A percentile compares a stretch with the other conserved stretches of the same genome.
phyloP scores from a whole-genome alignment of 2,329 filamentous ascomycete species.

The Colletotrichum australisinense region DNA sequence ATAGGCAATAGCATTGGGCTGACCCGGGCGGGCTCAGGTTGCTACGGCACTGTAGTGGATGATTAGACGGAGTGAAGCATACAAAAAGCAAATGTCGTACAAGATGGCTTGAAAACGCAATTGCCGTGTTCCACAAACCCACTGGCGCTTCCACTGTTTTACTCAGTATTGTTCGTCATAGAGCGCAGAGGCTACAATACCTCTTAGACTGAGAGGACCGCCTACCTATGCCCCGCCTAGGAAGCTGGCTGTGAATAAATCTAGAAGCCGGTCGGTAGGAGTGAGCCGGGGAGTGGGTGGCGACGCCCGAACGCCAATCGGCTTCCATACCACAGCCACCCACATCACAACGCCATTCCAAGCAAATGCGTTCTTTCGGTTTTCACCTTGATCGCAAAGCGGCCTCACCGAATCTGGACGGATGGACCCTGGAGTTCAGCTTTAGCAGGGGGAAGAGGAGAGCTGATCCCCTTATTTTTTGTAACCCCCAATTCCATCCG shows the following conservation, averaged over 20 bases:
- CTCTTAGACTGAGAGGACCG: background rate
- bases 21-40: background rate
- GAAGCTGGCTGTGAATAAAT: background rate
- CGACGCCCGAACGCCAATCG: constrained; percentile 23
- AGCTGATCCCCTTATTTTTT: background rate
- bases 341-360: constrained; percentile 19
- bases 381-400: constrained; percentile 6
- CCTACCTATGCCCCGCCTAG: background rate
- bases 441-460: background rate
- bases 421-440: constrained; percentile 18
- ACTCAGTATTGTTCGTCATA: background rate
- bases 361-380: background rate
- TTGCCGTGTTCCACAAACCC: constrained; percentile 9
- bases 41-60: background rate
- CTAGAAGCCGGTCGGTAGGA: constrained; percentile 8
- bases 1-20: background rate
- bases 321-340: constrained; percentile 19
- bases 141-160: background rate
- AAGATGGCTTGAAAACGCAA: background rate
- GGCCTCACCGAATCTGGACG: constrained; percentile 12
- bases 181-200: background rate
- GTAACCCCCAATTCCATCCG: background rate
- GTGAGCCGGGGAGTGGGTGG: background rate
- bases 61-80: background rate
- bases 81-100: constrained; percentile 1